phyloP scores from a whole-genome alignment of 2,329 filamentous ascomycete species.

The Pseudopithomyces chartarum region DNA sequence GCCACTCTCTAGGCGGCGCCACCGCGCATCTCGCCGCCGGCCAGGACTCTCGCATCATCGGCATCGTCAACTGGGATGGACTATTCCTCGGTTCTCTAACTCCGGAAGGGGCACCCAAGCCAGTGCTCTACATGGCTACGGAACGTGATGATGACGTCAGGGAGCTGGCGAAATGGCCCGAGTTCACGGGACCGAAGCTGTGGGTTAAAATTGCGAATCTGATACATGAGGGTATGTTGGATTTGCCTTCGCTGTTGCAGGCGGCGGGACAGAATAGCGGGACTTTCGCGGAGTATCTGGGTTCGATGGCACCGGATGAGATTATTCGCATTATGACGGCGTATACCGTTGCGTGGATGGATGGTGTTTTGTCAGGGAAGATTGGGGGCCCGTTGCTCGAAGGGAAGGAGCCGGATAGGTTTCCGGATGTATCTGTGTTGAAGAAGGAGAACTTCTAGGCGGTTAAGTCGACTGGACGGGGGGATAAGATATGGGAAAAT shows the following conservation, averaged over 20 bases:
- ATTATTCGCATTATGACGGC: slow-evolving; percentile 13
- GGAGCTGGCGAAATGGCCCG: slow-evolving; percentile 19
- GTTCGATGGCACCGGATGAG: slow-evolving; percentile 18
- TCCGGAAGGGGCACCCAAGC: slow-evolving; percentile 19
- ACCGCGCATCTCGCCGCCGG: neutral
- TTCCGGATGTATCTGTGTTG: slow-evolving; percentile 21
- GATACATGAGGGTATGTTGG: slow-evolving; percentile 23
- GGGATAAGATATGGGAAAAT: too few relatives aligned
- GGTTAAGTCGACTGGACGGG: too few relatives aligned
- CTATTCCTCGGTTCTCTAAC: slow-evolving; percentile 19
- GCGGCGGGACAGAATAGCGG: slow-evolving; percentile 19
- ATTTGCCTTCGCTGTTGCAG: slow-evolving; percentile 20
- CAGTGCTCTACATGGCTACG: slow-evolving; percentile 23
- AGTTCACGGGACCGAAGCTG: slow-evolving; percentile 29
- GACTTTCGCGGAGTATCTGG: slow-evolving; percentile 16
- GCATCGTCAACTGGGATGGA: slow-evolving; percentile 20
- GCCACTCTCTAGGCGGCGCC: neutral
- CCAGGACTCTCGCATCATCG: neutral
- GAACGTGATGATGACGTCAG: slow-evolving; percentile 13
- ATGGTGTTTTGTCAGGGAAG: slow-evolving; percentile 19
- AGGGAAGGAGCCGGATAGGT: slow-evolving; percentile 21
- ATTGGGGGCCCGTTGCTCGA: slow-evolving; percentile 20
- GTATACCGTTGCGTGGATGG: slow-evolving; percentile 24
- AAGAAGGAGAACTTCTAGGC: slow-evolving; percentile 15
- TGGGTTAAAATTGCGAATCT: slow-evolving; percentile 24